Percentiles rank a stretch among this genome's conserved stretches.
phyloP scores from a whole-genome alignment of 2,329 filamentous ascomycete genomes.

The Fusarium falciforme region DNA sequence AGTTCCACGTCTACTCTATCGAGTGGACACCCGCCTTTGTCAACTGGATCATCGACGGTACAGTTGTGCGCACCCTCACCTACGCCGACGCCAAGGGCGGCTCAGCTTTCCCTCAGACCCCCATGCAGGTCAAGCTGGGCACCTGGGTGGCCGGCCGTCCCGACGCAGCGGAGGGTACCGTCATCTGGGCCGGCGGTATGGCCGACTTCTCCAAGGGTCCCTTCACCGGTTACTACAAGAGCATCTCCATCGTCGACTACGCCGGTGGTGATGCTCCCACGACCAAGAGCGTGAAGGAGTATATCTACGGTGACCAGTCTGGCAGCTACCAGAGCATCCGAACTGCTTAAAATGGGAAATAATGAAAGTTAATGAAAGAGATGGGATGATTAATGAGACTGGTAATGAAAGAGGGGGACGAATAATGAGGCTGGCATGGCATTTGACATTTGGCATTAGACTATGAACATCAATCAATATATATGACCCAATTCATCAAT shows the following conservation, averaged over 20 bases:
- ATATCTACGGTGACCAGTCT: conserved; percentile 55
- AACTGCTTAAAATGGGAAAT: conserved; percentile 29
- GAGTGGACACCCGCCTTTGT: conserved; percentile 74
- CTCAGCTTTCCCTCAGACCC: conserved; percentile 75
- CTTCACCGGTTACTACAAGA: conserved; percentile 59
- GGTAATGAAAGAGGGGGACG: conserved; percentile 1
- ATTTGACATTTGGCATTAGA: background rate
- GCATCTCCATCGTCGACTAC: conserved; percentile 57
- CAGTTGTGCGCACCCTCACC: conserved; percentile 69
- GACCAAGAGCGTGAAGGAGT: conserved; percentile 52
- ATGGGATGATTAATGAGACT: background rate
- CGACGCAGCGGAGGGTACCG: conserved; percentile 74
- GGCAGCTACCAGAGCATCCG: conserved; percentile 58
- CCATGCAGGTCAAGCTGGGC: conserved; percentile 77
- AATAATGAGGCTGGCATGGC: conserved; percentile 16
- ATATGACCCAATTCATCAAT: background rate
- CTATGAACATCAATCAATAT: background rate
- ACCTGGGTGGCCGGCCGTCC: conserved; percentile 71
- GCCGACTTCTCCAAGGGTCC: conserved; percentile 58
- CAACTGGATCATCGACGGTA: conserved; percentile 73
- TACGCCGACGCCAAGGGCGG: conserved; percentile 69
- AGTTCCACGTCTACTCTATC: conserved; percentile 73
- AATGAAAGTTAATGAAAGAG: background rate
- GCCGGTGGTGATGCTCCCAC: conserved; percentile 50
- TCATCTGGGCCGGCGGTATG: conserved; percentile 73